Conservation (phyloP, 164 flowering plant genomes). For the Cinnamomum chago region DNA sequence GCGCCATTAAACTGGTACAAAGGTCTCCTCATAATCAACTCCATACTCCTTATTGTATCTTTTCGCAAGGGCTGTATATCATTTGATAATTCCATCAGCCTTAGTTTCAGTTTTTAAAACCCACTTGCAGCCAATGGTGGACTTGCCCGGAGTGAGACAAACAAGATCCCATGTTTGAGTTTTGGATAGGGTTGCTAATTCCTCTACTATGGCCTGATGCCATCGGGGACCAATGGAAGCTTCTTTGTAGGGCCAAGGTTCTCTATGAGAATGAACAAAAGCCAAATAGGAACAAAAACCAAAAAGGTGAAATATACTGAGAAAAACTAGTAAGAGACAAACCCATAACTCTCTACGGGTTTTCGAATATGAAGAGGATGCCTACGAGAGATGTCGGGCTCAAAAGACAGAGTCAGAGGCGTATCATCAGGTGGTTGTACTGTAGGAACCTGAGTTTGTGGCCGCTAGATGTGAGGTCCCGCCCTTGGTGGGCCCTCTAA, state of each 20-base stretch:
- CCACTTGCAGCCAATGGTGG: neutral
- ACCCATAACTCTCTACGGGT: neutral
- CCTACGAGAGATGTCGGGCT: neutral
- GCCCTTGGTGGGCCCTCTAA: no score
- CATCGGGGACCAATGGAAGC: neutral
- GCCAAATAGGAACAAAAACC: no score
- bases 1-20: no score
- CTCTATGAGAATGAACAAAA: neutral
- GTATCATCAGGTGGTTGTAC: neutral
- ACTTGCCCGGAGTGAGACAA: neutral
- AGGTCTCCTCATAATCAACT: no score
- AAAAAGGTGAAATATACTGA: neutral
- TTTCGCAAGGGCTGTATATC: neutral
- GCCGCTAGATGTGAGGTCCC: no score
- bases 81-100: neutral
- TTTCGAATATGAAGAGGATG: neutral
- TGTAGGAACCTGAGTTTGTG: neutral
- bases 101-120: neutral
- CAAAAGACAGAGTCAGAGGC: neutral
- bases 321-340: neutral
- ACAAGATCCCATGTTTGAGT: neutral
- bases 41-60: no score
- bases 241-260: neutral
- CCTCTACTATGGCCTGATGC: neutral
- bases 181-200: neutral